A percentile compares a stretch with the other conserved stretches of the same genome.
Evolutionary conservation across 371 early-diverging fungal species (phyloP).

Genomic region (Actinomucor elegans): DNA sequence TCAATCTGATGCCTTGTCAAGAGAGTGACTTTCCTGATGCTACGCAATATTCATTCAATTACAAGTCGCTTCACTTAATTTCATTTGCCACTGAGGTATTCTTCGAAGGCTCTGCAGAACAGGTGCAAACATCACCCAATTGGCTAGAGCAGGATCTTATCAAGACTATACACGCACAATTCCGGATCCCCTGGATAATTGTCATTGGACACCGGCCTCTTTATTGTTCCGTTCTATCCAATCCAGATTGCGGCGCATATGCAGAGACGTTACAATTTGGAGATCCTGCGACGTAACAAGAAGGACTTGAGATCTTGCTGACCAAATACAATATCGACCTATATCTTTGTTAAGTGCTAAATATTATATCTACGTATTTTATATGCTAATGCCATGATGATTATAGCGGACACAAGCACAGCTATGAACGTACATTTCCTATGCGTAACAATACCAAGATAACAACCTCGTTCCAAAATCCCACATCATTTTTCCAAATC

Average conservation of each 20-base stretch:
- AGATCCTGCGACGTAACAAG: not conserved
- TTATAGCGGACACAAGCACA: conserved; percentile 28
- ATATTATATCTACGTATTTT: not conserved
- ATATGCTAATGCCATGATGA: not conserved
- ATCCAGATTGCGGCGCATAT: conserved; percentile 11
- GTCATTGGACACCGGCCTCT: conserved; percentile 30
- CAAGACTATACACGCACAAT: conserved; percentile 8
- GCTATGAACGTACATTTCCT: conserved; percentile 32
- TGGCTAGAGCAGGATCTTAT: conserved; percentile 31
- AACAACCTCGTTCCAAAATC: conserved; percentile 12
- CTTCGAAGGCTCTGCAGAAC: conserved; percentile 11
- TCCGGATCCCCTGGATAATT: conserved; percentile 21
- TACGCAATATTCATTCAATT: conserved; percentile 16
- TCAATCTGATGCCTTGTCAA: conserved; percentile 16
- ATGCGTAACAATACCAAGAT: conserved; percentile 9
- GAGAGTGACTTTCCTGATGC: conserved; percentile 13
- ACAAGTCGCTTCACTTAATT: conserved; percentile 20
- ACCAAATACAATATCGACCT: conserved; percentile 11
- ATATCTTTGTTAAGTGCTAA: conserved; percentile 8
- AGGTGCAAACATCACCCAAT: conserved; percentile 17
- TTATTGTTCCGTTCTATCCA: conserved; percentile 20
- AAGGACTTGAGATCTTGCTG: conserved; percentile 13
- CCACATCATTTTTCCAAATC: conserved; percentile 33
- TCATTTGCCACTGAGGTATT: conserved; percentile 15
- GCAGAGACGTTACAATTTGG: conserved; percentile 9